A percentile compares a stretch with the other conserved stretches of the same genome.
These are phyloP conservation scores for Wickerhamiella sorbophila DNA, from an alignment of 805 yeast genomes.

Conservation along the genomic window DNA sequence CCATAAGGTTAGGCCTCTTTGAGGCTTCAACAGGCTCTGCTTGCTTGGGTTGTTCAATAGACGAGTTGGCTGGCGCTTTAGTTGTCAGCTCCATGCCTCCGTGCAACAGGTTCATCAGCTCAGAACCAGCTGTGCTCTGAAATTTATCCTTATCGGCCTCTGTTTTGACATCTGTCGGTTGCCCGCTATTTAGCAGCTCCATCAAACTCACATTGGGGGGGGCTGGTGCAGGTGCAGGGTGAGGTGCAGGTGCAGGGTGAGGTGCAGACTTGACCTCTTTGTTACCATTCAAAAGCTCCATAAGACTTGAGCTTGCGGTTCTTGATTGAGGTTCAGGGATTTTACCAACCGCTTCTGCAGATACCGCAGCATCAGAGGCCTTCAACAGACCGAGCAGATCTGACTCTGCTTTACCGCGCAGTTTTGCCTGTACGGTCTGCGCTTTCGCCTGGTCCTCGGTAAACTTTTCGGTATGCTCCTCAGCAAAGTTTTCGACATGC, in stretches of 20 bases:
- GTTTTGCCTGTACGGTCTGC: no score
- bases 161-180: neutral
- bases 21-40: no score
- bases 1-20: no score
- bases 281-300: neutral
- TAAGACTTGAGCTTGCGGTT: neutral
- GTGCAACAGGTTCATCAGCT: neutral
- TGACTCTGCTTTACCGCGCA: no score
- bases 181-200: neutral
- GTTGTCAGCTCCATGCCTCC: neutral
- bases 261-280: neutral
- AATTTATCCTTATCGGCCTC: neutral
- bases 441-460: no score
- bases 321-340: neutral
- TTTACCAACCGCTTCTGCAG: no score
- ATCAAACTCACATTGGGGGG: constrained; percentile 1
- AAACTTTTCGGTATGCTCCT: no score
- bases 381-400: no score
- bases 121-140: neutral
- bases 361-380: no score
- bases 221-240: neutral
- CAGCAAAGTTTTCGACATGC: no score
- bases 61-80: no score
- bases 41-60: no score
- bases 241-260: neutral